These are phyloP conservation scores for Chytriomyces sp. DNA, from an alignment of 192 early-diverging fungal species.

Conservation along the genomic window DNA sequence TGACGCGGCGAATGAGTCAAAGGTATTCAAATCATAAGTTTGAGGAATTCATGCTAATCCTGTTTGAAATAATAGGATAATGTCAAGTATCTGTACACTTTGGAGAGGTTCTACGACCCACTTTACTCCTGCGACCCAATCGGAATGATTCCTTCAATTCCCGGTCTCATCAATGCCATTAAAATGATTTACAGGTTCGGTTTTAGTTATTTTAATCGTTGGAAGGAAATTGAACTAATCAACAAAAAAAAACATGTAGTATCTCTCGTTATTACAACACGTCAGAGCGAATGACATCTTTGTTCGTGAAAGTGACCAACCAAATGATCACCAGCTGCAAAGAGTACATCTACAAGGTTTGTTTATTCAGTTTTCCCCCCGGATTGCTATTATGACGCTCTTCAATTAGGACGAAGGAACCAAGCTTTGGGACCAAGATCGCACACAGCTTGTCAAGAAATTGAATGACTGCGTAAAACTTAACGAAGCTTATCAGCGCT, in stretches of 20 bases:
- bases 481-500: slow-evolving; percentile 65
- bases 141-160: slow-evolving; percentile 67
- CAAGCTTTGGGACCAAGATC: slow-evolving; percentile 69
- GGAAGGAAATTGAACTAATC: background rate
- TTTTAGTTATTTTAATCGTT: slow-evolving; percentile 16
- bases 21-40: slow-evolving; percentile 30
- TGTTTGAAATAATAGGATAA: slow-evolving; percentile 49
- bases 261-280: slow-evolving; percentile 73
- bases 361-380: background rate
- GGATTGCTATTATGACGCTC: slow-evolving; percentile 14
- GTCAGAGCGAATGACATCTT: slow-evolving; percentile 67
- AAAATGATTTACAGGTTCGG: slow-evolving; percentile 69
- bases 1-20: slow-evolving; percentile 70
- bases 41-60: background rate
- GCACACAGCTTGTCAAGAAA: slow-evolving; percentile 54
- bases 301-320: slow-evolving; percentile 71
- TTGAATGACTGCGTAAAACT: slow-evolving; percentile 58
- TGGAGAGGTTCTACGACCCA: slow-evolving; percentile 69
- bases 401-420: slow-evolving; percentile 50
- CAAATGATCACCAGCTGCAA: slow-evolving; percentile 73
- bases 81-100: slow-evolving; percentile 68
- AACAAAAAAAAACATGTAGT: slow-evolving; percentile 13
- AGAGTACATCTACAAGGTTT: slow-evolving; percentile 66
- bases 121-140: slow-evolving; percentile 63
- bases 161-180: slow-evolving; percentile 68